Conservation (phyloP, 2,329 filamentous ascomycete genomes). For the Fusarium aywerte region DNA sequence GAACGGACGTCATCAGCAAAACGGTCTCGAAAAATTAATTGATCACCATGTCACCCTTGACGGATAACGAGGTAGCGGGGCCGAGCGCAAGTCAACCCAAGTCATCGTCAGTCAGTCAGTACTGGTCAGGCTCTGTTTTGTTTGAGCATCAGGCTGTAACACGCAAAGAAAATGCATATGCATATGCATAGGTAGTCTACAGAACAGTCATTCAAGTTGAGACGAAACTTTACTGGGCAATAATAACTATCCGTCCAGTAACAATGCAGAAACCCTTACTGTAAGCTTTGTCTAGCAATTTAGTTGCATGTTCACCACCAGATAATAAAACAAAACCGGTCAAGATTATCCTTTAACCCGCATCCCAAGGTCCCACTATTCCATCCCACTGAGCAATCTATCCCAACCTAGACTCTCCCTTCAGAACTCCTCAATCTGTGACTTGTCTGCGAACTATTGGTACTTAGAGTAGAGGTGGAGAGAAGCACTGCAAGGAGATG, state of each 20-base stretch:
- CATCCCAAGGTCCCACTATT: conserved; percentile 1
- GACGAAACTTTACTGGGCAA: conserved; percentile 21
- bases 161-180: not conserved
- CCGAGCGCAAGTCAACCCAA: not conserved
- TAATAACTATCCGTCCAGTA: not conserved
- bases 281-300: conserved; percentile 21
- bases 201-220: not conserved
- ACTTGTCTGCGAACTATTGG: conserved; percentile 25
- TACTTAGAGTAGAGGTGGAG: conserved; percentile 9
- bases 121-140: not conserved
- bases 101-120: not conserved
- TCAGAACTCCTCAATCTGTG: conserved; percentile 8
- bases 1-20: conserved; percentile 26
- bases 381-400: conserved; percentile 4
- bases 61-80: conserved; percentile 29
- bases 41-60: conserved; percentile 10
- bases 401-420: conserved; percentile 1
- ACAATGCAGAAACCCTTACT: not conserved
- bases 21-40: conserved; percentile 5
- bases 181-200: not conserved
- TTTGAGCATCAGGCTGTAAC: conserved; percentile 13
- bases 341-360: conserved; percentile 19
- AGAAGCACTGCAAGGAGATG: conserved; percentile 10
- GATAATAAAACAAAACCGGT: conserved; percentile 4
- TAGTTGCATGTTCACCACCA: conserved; percentile 12